A percentile compares a stretch with the other conserved stretches of the same genome.
phyloP scores from a whole-genome alignment of 2,329 filamentous ascomycete species.

The Sporothrix humicola region DNA sequence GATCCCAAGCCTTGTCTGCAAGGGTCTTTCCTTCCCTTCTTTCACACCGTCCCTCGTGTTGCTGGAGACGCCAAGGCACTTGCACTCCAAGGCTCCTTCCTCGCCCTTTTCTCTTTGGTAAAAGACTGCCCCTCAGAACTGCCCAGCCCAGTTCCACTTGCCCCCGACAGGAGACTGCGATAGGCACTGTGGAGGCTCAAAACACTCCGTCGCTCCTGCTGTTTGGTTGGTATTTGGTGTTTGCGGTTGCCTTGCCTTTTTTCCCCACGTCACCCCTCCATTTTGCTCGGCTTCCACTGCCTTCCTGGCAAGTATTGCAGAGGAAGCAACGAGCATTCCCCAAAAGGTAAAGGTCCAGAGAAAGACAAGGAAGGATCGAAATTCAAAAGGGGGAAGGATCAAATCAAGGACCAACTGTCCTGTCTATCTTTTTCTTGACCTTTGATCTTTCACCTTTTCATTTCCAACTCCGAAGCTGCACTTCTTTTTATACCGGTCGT shows the following conservation, averaged over 20 bases:
- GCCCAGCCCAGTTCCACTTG: slow-evolving; percentile 5
- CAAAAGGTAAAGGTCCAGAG: slow-evolving; percentile 1
- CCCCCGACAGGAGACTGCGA: slow-evolving; percentile 12
- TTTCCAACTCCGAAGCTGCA: neutral
- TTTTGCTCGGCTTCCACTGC: neutral
- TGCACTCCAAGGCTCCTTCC: slow-evolving; percentile 10
- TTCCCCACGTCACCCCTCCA: slow-evolving; percentile 30
- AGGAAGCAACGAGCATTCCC: neutral
- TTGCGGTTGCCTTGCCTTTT: neutral
- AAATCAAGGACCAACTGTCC: neutral
- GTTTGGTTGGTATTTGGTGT: slow-evolving; percentile 1
- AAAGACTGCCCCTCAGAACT: neutral
- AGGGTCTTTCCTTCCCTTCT: neutral
- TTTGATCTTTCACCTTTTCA: neutral
- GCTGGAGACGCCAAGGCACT: slow-evolving; percentile 22
- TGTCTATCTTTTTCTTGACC: neutral
- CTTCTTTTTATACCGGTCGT: neutral
- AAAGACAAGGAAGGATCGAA: neutral
- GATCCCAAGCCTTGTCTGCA: neutral
- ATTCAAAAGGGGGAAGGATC: neutral
- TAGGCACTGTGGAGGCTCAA: slow-evolving; percentile 22
- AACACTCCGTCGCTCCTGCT: slow-evolving; percentile 17
- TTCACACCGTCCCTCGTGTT: neutral
- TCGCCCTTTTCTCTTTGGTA: neutral
- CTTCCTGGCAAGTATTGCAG: neutral